Evolutionary conservation across 306 rosid genomes (phyloP).

Genomic region (Quercus parvula): DNA sequence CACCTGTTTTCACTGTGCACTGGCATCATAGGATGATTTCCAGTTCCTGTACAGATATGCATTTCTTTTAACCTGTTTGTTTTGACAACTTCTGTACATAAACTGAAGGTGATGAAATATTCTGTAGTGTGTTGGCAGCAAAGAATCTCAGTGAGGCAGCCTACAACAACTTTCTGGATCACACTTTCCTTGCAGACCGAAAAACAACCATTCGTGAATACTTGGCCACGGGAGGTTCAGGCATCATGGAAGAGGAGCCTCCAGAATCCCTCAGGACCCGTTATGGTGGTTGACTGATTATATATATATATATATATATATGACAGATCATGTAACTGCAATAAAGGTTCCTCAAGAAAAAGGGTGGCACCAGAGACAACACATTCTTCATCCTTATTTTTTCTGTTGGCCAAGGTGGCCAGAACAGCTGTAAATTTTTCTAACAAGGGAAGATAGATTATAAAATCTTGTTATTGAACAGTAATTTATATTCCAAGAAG

Average conservation of each 20-base stretch:
- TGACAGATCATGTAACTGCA: not conserved
- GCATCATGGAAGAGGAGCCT: constrained; percentile 95
- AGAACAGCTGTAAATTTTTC: not conserved
- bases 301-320: not conserved
- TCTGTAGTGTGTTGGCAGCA: constrained; percentile 81
- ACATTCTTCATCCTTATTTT: not conserved
- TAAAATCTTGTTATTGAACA: not conserved
- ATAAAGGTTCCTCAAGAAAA: not conserved
- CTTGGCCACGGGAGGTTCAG: constrained; percentile 65
- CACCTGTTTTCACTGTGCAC: not conserved
- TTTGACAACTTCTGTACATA: constrained; percentile 9
- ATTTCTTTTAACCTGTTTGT: not conserved
- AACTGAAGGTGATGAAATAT: constrained; percentile 4
- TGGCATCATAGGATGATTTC: not conserved
- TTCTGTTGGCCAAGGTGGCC: not conserved
- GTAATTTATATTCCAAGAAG: not conserved
- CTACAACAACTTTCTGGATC: constrained; percentile 78
- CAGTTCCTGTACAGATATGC: not conserved
- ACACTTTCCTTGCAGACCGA: constrained; percentile 90
- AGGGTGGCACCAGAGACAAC: not conserved
- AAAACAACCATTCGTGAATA: constrained; percentile 75
- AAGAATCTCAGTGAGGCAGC: constrained; percentile 61
- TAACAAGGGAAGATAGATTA: not conserved
- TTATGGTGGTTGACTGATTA: constrained; percentile 67
- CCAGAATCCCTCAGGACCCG: constrained; percentile 81